phyloP scores from a whole-genome alignment of 2,329 filamentous ascomycete species.

The Talaromyces sp. region DNA sequence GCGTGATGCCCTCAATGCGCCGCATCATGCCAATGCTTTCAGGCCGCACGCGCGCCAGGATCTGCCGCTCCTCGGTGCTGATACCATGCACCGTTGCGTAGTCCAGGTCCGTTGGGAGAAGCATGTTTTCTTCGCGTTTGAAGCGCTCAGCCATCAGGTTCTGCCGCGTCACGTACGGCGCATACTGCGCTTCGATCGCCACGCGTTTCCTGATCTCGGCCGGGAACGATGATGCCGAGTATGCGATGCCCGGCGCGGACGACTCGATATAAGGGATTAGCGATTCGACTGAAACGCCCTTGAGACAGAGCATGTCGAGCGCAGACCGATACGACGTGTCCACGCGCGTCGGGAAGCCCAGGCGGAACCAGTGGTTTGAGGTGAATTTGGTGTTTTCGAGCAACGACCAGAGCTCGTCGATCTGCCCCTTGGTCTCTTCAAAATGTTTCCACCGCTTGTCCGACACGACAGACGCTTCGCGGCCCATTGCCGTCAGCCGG shows the following conservation, averaged over 20 bases:
- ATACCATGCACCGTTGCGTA: conserved; percentile 70
- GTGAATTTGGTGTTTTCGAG: conserved; percentile 57
- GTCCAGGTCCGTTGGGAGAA: conserved; percentile 68
- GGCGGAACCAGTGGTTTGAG: conserved; percentile 61
- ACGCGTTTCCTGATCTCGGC: conserved; percentile 63
- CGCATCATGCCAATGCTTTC: conserved; percentile 86
- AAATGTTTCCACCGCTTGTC: conserved; percentile 72
- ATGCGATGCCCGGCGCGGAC: conserved; percentile 19
- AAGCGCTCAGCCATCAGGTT: conserved; percentile 61
- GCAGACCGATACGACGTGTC: conserved; percentile 66
- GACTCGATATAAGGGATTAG: conserved; percentile 51
- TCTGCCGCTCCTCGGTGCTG: conserved; percentile 70
- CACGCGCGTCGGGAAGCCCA: conserved; percentile 64
- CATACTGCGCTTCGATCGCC: conserved; percentile 76
- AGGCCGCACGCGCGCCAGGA: conserved; percentile 65
- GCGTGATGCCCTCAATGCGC: conserved; percentile 69
- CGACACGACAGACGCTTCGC: conserved; percentile 70
- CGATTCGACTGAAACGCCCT: conserved; percentile 53
- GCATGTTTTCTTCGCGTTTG: conserved; percentile 68
- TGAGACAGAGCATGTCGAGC: conserved; percentile 71
- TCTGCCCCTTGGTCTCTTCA: conserved; percentile 59
- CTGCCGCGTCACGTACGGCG: conserved; percentile 77
- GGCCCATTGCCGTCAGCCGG: conserved; percentile 74
- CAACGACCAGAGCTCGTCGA: conserved; percentile 58
- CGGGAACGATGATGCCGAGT: conserved; percentile 48